Conservation (phyloP, 495 filamentous ascomycete genomes). For the Daldinia grandis region DNA sequence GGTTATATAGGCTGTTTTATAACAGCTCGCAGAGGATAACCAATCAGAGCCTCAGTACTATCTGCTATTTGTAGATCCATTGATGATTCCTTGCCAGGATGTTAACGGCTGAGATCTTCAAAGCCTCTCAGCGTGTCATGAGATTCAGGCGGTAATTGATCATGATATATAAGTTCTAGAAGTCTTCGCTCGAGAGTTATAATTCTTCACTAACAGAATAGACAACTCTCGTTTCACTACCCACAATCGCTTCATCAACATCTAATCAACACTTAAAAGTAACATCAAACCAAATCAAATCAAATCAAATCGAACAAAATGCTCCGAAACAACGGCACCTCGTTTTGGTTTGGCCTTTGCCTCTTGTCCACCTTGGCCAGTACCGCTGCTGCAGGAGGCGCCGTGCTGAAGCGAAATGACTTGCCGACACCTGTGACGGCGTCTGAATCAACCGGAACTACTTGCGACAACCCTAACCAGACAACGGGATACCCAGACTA, state of each 20-base stretch:
- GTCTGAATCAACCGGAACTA: constrained; percentile 5
- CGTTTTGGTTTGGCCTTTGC: constrained; percentile 9
- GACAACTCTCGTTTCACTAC: background rate
- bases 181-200: background rate
- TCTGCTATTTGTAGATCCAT: background rate
- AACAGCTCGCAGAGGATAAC: background rate
- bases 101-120: background rate
- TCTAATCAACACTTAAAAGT: too few relatives aligned
- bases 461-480: constrained; percentile 28
- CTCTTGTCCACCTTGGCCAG: constrained; percentile 8
- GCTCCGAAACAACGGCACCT: constrained; percentile 5
- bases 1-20: background rate
- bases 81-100: too few relatives aligned
- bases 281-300: background rate
- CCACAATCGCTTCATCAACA: background rate
- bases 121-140: background rate
- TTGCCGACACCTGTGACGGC: constrained; percentile 13
- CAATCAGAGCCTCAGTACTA: background rate
- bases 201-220: background rate
- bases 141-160: background rate
- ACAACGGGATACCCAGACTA: constrained; percentile 42
- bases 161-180: background rate
- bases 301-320: constrained; percentile 9
- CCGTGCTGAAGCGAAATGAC: background rate
- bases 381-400: constrained; percentile 6